Evolutionary conservation across 1,284 basidiomycete species (phyloP).

Genomic region (Ganoderma meredithae): DNA sequence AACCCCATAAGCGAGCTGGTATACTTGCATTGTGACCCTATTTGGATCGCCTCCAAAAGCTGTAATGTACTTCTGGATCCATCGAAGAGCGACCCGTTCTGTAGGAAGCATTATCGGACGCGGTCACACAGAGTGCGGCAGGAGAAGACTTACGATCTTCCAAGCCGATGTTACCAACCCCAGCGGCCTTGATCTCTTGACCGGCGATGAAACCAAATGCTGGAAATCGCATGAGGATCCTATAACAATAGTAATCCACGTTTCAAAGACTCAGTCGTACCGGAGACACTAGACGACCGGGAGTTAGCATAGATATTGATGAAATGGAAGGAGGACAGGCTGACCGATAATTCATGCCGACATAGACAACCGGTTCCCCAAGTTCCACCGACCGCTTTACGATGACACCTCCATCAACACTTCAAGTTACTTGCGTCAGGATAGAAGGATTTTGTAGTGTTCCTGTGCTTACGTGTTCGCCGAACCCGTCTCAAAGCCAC

Average conservation of each 20-base stretch:
- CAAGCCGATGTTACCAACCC: slow-evolving; percentile 60
- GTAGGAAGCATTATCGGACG: not conserved
- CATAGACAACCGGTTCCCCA: slow-evolving; percentile 37
- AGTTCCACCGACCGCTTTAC: slow-evolving; percentile 45
- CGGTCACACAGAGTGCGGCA: not conserved
- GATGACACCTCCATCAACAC: slow-evolving; percentile 40
- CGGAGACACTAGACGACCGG: not conserved
- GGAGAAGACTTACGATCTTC: slow-evolving; percentile 54
- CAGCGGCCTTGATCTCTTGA: slow-evolving; percentile 55
- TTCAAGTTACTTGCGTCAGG: slow-evolving; percentile 15
- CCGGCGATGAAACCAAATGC: slow-evolving; percentile 35
- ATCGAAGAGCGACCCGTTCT: slow-evolving; percentile 35
- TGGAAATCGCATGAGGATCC: not conserved
- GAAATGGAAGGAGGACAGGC: not conserved
- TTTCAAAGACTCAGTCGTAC: not conserved
- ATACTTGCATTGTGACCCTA: slow-evolving; percentile 60
- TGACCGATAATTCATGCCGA: slow-evolving; percentile 30
- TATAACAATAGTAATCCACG: not conserved
- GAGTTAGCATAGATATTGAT: not conserved
- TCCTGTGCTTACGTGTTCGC: slow-evolving; percentile 9
- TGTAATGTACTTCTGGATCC: slow-evolving; percentile 65
- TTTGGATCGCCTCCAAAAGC: slow-evolving; percentile 69
- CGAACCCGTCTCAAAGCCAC: slow-evolving; percentile 39
- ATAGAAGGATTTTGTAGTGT: no score
- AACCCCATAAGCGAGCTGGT: no score